Base-by-base conservation (phyloP, 192 early-diverging fungal species). In the Umbelopsis isabellina region DNA sequence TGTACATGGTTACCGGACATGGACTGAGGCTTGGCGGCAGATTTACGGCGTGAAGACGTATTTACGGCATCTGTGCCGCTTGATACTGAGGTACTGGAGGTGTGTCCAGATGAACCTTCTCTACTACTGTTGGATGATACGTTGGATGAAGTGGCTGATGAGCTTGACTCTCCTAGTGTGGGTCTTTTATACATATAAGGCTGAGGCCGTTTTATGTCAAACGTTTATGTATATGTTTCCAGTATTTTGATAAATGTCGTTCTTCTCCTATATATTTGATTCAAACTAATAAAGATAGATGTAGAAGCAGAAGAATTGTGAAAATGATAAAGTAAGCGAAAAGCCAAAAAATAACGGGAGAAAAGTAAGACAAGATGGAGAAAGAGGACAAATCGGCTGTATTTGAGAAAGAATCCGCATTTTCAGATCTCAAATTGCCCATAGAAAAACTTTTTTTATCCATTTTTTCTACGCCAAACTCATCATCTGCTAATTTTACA, bases 381-480 rank as follows among this genome's bases (percentile, higher is more conserved):
- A 70, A 50, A 69, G 50, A 23, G 18, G 21, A 21, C 22, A n/a
- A 53, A 48, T 49, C 33, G 47, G 16, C 12, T 30, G 30, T 22
- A 49, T 35, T 37, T 49, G 67, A 51, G 47, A 50, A 9, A 69
- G 25, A 48, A 41, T 37, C 22, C 30, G 33, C 50, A 51, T 69
- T 69, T 69, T 51, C 23, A 12, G 8, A 15, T 16, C 33, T 61
- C 55, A 61, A 61, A 61, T 61, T 61, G 55, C 55, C 55, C 55
- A 61, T 61, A 25, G 55, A 61, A 61, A 61, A 61, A 61, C 12
- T 61, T 13, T 5, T 16, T 12, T 12, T 23, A 30, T 18, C 12
- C 27, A 61, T 35, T 61, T 49, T 20, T 61, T 61, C 55, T 61
- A 61, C 55, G 55, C 55, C 55, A 61, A 61, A 41, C 37, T 61